Conservation (phyloP, 306 rosid genomes). For the Prosopis cineraria region DNA sequence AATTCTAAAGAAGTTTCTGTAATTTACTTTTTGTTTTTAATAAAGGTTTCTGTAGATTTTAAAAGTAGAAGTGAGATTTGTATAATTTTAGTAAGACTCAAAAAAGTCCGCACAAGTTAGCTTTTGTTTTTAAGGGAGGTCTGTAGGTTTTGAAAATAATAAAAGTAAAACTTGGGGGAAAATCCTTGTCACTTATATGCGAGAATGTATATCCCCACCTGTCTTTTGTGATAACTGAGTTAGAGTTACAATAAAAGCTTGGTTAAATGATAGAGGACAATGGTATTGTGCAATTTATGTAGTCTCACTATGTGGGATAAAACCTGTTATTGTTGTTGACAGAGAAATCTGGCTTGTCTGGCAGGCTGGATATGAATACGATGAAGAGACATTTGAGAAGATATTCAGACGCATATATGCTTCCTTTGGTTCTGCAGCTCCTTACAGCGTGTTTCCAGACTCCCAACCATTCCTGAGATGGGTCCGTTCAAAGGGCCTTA, state of each 20-base stretch:
- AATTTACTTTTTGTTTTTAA: neutral
- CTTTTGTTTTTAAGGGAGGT: too few relatives aligned
- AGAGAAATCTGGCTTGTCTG: constrained; percentile 39
- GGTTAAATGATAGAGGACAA: too few relatives aligned
- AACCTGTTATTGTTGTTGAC: too few relatives aligned
- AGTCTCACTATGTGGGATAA: too few relatives aligned
- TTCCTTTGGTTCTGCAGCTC: constrained; percentile 96
- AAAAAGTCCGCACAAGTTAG: too few relatives aligned
- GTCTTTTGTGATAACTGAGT: neutral
- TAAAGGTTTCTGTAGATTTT: neutral
- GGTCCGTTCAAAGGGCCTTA: constrained; percentile 75
- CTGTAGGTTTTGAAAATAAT: too few relatives aligned
- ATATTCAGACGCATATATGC: constrained; percentile 87
- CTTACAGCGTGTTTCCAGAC: constrained; percentile 75
- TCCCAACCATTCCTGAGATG: constrained; percentile 91
- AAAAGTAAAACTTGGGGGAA: too few relatives aligned
- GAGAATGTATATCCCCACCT: neutral
- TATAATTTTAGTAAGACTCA: too few relatives aligned
- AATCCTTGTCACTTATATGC: too few relatives aligned
- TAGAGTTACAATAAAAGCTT: too few relatives aligned
- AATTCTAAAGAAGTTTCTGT: neutral
- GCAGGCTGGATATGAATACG: constrained; percentile 94
- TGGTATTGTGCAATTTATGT: too few relatives aligned
- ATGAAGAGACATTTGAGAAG: constrained; percentile 97
- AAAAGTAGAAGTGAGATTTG: neutral